phyloP scores from a whole-genome alignment of 768 basidiomycete genomes.

The Clitopilus passeckerianus region DNA sequence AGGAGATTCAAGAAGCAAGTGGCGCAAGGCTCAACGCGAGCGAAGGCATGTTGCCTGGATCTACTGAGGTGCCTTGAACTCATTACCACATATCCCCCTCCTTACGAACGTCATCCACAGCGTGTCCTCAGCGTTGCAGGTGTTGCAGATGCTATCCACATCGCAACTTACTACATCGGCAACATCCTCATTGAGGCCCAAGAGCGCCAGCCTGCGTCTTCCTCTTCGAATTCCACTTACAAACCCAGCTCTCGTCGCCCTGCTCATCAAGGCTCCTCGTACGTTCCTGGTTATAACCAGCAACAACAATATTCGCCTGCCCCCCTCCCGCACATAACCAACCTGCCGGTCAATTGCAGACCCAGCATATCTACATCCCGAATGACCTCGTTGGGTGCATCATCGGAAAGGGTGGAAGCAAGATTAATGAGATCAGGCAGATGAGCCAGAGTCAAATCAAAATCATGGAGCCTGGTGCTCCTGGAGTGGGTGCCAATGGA shows the following conservation, averaged over 20 bases:
- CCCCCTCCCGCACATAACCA: slow-evolving; percentile 36
- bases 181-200: slow-evolving; percentile 95
- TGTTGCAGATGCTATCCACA: slow-evolving; percentile 98
- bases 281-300: slow-evolving; percentile 62
- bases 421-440: slow-evolving; percentile 97
- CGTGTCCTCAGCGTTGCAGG: slow-evolving; percentile 97
- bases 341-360: slow-evolving; percentile 75
- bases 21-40: slow-evolving; percentile 95
- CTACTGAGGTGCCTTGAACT: slow-evolving; percentile 77
- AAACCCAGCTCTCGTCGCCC: slow-evolving; percentile 57
- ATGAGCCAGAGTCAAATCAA: slow-evolving; percentile 96
- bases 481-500: slow-evolving; percentile 61
- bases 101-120: slow-evolving; percentile 33
- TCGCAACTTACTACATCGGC: slow-evolving; percentile 98
- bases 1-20: slow-evolving; percentile 98
- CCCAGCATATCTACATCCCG: slow-evolving; percentile 97
- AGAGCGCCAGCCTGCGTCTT: slow-evolving; percentile 71
- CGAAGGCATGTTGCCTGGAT: slow-evolving; percentile 97
- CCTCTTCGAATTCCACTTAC: slow-evolving; percentile 47
- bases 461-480: slow-evolving; percentile 95
- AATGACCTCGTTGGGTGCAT: slow-evolving; percentile 96
- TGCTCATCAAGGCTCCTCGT: slow-evolving; percentile 51
- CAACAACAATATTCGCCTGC: slow-evolving; percentile 34
- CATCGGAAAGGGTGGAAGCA: slow-evolving; percentile 96
- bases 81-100: slow-evolving; percentile 3